phyloP scores from a whole-genome alignment of 1,284 basidiomycete genomes.

The Ustilago nuda region DNA sequence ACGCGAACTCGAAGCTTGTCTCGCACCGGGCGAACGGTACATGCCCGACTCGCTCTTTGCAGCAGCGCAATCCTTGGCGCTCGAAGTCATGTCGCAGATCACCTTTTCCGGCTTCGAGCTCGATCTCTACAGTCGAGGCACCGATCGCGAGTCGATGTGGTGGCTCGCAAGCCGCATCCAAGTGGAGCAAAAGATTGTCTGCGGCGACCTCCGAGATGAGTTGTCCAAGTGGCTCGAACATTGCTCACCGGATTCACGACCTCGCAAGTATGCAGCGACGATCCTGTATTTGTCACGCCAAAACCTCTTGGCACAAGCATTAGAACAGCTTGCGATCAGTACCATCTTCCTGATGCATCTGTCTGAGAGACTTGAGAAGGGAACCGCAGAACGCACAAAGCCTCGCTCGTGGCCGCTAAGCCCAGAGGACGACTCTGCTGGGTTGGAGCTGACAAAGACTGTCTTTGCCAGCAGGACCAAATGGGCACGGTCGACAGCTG shows the following conservation, averaged over 20 bases:
- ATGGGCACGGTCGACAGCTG: conserved; percentile 24
- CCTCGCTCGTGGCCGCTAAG: conserved; percentile 10
- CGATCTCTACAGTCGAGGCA: conserved; percentile 75
- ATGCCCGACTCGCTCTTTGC: conserved; percentile 68
- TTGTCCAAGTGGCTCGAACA: conserved; percentile 23
- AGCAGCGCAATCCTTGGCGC: conserved; percentile 74
- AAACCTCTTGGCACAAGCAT: conserved; percentile 28
- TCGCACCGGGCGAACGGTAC: conserved; percentile 30
- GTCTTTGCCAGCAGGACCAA: conserved; percentile 36
- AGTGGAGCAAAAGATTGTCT: conserved; percentile 37
- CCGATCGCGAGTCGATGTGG: conserved; percentile 41
- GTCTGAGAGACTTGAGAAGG: conserved; percentile 1
- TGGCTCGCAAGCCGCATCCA: conserved; percentile 50
- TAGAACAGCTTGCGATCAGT: conserved; percentile 29
- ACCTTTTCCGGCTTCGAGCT: conserved; percentile 81
- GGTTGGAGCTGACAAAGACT: conserved; percentile 16
- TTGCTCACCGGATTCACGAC: conserved; percentile 5
- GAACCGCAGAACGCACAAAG: not conserved
- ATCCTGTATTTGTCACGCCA: conserved; percentile 37
- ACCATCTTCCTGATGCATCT: conserved; percentile 24
- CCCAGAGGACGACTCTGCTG: conserved; percentile 4
- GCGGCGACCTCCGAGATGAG: conserved; percentile 38
- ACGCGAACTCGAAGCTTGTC: conserved; percentile 19
- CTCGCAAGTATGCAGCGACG: conserved; percentile 15
- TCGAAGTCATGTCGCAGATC: conserved; percentile 77